Evolutionary conservation across 106 monocot species (phyloP).

Genomic region (Phalaenopsis equestris): DNA sequence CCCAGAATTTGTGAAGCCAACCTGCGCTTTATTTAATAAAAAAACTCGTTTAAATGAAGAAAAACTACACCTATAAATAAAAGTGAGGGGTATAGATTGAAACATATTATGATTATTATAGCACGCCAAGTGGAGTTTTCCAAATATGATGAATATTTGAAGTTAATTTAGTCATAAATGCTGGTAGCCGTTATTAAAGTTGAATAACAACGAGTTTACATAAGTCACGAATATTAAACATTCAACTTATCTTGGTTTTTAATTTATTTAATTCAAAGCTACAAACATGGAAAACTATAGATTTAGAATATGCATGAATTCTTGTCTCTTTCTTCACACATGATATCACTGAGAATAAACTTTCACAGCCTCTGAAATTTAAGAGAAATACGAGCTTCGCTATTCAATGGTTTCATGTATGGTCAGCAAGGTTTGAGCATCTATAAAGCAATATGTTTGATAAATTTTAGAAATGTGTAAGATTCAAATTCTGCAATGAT

Average conservation of each 20-base stretch:
- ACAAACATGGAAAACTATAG: not conserved
- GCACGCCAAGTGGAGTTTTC: no score
- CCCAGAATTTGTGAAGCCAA: constrained; percentile 84
- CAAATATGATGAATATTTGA: no score
- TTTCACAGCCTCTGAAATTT: not conserved
- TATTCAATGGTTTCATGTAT: not conserved
- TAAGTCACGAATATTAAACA: not conserved
- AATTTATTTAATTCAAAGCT: not conserved
- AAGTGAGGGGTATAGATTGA: not conserved
- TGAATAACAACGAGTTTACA: not conserved
- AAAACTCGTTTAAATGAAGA: not conserved
- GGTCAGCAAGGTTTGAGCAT: not conserved
- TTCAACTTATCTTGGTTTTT: not conserved
- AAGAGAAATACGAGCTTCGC: no score
- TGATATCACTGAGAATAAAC: not conserved
- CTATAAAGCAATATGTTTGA: not conserved
- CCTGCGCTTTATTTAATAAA: constrained; percentile 25
- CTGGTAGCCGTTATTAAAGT: not conserved
- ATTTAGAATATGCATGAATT: not conserved
- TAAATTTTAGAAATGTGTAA: not conserved
- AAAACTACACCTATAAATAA: not conserved
- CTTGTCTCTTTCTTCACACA: not conserved
- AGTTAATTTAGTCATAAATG: no score
- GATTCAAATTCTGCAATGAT: not conserved
- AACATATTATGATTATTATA: not conserved